Conservation (phyloP, 2,329 filamentous ascomycete species). For the Rutstroemia sydowiana region DNA sequence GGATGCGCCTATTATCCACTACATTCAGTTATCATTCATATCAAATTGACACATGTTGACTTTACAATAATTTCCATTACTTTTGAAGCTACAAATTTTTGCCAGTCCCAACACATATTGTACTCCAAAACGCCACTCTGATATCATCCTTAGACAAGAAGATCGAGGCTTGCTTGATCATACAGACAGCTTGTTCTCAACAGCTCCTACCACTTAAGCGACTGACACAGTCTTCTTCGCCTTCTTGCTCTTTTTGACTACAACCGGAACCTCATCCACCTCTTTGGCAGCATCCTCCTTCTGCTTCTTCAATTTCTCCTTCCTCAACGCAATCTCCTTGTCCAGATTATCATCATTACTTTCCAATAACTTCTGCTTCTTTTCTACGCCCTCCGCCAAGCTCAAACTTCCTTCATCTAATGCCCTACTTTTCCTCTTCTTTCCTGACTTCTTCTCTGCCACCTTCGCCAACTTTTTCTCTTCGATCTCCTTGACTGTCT, state of each 20-base stretch:
- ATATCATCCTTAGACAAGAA: background rate
- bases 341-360: slow-evolving; percentile 31
- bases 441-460: slow-evolving; percentile 7
- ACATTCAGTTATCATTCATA: background rate
- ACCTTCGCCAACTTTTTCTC: background rate
- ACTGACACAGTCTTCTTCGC: slow-evolving; percentile 23
- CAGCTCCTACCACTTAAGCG: background rate
- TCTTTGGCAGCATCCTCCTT: slow-evolving; percentile 29
- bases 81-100: background rate
- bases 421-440: slow-evolving; percentile 10
- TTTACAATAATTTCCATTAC: background rate
- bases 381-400: slow-evolving; percentile 26
- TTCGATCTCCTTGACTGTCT: slow-evolving; percentile 29
- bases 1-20: background rate
- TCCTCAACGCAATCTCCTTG: slow-evolving; percentile 30
- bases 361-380: slow-evolving; percentile 29
- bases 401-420: slow-evolving; percentile 4
- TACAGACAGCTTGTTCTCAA: background rate
- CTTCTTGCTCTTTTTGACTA: slow-evolving; percentile 17
- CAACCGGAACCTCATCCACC: slow-evolving; percentile 23
- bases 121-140: slow-evolving; percentile 4
- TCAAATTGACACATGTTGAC: background rate
- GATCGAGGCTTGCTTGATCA: background rate
- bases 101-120: background rate
- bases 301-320: slow-evolving; percentile 32